phyloP scores from a whole-genome alignment of 305 asterid species.

The Ilex paraguariensis region DNA sequence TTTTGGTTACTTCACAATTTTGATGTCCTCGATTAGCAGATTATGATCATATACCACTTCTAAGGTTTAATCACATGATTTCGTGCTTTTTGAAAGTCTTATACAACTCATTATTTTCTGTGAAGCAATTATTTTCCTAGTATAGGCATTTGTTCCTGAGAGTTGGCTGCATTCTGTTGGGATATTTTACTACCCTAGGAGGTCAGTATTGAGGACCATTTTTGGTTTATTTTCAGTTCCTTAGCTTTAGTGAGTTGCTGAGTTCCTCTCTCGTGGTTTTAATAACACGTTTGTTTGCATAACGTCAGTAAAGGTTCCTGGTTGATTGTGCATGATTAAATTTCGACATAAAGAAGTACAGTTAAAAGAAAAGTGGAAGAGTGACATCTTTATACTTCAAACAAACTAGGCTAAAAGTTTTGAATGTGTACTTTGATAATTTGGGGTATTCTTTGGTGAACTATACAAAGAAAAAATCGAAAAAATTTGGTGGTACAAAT shows the following conservation, averaged over 20 bases:
- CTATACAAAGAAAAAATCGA: too few species aligned
- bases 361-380: not conserved
- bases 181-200: slow-evolving; percentile 90
- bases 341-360: not conserved
- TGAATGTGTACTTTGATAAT: too few species aligned
- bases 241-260: not conserved
- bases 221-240: slow-evolving; percentile 13
- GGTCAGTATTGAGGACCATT: slow-evolving; percentile 34
- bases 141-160: slow-evolving; percentile 92
- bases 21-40: too few species aligned
- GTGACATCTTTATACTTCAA: too few species aligned
- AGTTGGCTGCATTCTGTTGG: slow-evolving; percentile 78
- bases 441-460: too few species aligned
- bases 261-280: not conserved
- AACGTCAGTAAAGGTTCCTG: not conserved
- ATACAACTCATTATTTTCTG: not conserved
- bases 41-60: too few species aligned
- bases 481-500: not conserved
- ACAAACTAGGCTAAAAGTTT: too few species aligned
- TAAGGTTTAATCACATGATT: not conserved
- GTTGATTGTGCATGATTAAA: not conserved
- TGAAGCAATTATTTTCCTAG: slow-evolving; percentile 56
- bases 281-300: too few species aligned
- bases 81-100: not conserved
- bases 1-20: too few species aligned